Evolutionary conservation across 2,329 filamentous ascomycete species (phyloP).

Genomic region (Drechslera avenae): DNA sequence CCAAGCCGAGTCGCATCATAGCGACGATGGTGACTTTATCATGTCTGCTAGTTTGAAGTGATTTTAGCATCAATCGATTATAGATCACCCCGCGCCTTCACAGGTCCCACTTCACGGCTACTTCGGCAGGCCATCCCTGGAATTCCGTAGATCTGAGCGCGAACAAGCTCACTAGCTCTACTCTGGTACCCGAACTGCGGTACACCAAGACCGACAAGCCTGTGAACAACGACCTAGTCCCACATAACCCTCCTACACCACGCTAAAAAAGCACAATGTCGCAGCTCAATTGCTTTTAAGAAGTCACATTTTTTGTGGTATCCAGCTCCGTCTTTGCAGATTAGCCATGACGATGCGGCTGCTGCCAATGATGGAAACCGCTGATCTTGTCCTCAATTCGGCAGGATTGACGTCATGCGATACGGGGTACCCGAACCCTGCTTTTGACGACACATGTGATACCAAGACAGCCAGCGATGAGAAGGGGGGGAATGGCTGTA

Average conservation of each 20-base stretch:
- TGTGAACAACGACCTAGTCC: no score
- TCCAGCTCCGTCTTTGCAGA: not conserved
- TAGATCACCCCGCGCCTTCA: no score
- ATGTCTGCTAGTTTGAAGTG: not conserved
- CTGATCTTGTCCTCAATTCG: constrained; percentile 11
- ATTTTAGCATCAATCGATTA: no score
- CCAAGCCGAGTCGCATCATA: not conserved
- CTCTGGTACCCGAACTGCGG: no score
- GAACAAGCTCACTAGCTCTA: no score
- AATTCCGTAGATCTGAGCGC: no score
- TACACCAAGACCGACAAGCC: no score
- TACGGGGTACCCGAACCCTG: constrained; percentile 9
- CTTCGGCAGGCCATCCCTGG: no score
- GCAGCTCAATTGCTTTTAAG: no score
- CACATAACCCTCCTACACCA: no score
- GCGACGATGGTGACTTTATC: not conserved
- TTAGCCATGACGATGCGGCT: constrained; percentile 12
- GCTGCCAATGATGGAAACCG: constrained; percentile 1
- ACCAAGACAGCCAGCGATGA: not conserved
- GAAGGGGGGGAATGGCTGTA: not conserved
- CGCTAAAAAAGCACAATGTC: no score
- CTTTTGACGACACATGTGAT: not conserved
- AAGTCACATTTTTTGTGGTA: not conserved
- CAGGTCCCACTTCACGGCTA: no score
- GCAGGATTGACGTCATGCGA: constrained; percentile 23